Conservation (phyloP, 768 basidiomycete genomes). For the Tylopilus plumbeoviolaceoides region DNA sequence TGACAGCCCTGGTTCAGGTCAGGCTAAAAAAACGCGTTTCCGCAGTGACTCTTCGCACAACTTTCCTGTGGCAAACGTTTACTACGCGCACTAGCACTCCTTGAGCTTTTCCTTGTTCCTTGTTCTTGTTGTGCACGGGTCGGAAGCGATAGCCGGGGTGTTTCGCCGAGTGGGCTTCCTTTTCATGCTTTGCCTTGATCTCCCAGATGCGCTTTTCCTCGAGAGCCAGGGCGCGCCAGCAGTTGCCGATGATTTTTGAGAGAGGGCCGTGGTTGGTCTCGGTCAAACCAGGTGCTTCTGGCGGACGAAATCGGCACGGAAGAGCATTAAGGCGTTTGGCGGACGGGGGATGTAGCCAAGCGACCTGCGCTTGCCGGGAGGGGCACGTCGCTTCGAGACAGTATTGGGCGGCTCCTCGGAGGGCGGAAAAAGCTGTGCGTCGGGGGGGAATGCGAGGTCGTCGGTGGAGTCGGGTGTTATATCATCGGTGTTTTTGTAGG, state of each 20-base stretch:
- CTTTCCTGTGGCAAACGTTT: too few species aligned
- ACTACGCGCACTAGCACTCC: too few species aligned
- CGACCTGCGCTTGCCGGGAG: slow-evolving; percentile 61
- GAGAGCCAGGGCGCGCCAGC: slow-evolving; percentile 66
- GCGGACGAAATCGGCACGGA: slow-evolving; percentile 34
- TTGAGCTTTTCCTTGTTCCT: slow-evolving; percentile 39
- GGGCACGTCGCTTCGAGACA: slow-evolving; percentile 43
- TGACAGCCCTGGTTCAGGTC: too few species aligned
- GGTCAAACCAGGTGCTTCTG: slow-evolving; percentile 49
- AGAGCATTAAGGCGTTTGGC: slow-evolving; percentile 35
- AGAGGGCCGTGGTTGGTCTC: slow-evolving; percentile 47
- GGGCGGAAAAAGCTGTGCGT: slow-evolving; percentile 51
- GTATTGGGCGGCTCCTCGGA: slow-evolving; percentile 39
- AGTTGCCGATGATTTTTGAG: slow-evolving; percentile 49
- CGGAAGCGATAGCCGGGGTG: slow-evolving; percentile 63
- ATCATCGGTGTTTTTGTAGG: slow-evolving; percentile 39
- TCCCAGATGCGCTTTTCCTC: slow-evolving; percentile 76
- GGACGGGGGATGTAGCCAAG: slow-evolving; percentile 37
- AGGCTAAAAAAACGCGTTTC: too few species aligned
- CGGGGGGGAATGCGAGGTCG: slow-evolving; percentile 30
- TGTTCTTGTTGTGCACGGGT: slow-evolving; percentile 44
- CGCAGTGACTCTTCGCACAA: too few species aligned
- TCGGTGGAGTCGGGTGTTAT: slow-evolving; percentile 19
- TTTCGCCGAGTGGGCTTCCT: slow-evolving; percentile 62
- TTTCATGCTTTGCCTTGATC: slow-evolving; percentile 64